phyloP scores from a whole-genome alignment of 768 basidiomycete species.

The Termitomyces sp. region DNA sequence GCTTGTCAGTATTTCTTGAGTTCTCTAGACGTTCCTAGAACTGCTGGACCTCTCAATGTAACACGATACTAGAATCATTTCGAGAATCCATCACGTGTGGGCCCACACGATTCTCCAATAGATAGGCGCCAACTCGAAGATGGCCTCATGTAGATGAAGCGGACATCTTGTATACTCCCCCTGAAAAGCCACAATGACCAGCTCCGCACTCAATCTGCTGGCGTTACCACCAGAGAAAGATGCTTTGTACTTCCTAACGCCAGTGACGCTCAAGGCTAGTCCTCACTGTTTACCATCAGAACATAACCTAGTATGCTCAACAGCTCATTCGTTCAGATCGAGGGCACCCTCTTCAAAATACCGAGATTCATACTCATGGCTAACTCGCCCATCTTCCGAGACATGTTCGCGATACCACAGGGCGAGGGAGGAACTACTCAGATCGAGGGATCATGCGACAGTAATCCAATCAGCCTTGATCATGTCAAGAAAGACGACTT shows the following conservation, averaged over 20 bases:
- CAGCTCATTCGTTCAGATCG: slow-evolving; percentile 8
- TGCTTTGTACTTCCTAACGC: slow-evolving; percentile 7
- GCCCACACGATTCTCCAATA: not conserved
- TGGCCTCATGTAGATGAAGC: not conserved
- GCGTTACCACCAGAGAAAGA: slow-evolving; percentile 1
- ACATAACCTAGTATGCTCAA: not conserved
- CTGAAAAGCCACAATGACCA: not conserved
- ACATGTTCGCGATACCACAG: slow-evolving; percentile 15
- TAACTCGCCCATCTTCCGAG: slow-evolving; percentile 10
- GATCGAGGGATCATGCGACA: slow-evolving; percentile 7
- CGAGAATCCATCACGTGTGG: not conserved
- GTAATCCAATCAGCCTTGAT: slow-evolving; percentile 8
- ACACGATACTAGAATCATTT: not conserved
- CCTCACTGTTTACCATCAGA: not conserved
- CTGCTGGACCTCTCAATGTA: not conserved
- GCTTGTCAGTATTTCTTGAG: not conserved
- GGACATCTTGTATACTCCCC: not conserved
- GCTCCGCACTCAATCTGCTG: not conserved
- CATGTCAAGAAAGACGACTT: slow-evolving; percentile 13
- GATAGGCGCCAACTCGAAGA: not conserved
- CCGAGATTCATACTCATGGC: slow-evolving; percentile 8
- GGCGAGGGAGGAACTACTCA: not conserved
- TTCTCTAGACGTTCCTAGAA: not conserved
- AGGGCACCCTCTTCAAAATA: slow-evolving; percentile 15
- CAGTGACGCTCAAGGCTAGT: slow-evolving; percentile 10